Evolutionary conservation across 345 rosid genomes (phyloP).

Genomic region (Noccaea bulbosa): DNA sequence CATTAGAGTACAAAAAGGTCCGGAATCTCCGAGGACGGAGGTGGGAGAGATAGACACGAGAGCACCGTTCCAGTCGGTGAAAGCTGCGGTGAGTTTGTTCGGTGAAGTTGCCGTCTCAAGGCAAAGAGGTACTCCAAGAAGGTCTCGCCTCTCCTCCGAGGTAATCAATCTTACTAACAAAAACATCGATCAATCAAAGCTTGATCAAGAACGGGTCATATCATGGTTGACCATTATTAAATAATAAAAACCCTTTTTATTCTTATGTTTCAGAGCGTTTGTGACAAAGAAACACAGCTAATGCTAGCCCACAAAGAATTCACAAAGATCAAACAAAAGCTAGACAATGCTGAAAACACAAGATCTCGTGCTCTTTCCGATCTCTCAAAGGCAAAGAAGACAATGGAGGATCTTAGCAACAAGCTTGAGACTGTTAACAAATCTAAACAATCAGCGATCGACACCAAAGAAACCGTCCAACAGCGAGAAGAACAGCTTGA

Average conservation of each 20-base stretch:
- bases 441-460: slow-evolving; percentile 52
- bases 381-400: slow-evolving; percentile 56
- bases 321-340: slow-evolving; percentile 48
- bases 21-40: slow-evolving; percentile 67
- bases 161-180: slow-evolving; percentile 32
- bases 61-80: slow-evolving; percentile 92
- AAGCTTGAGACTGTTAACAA: slow-evolving; percentile 48
- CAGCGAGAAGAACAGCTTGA: slow-evolving; percentile 63
- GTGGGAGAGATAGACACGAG: slow-evolving; percentile 95
- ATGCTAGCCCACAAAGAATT: slow-evolving; percentile 54
- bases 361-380: slow-evolving; percentile 55
- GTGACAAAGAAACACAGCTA: slow-evolving; percentile 69
- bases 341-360: slow-evolving; percentile 51
- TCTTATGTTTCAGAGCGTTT: slow-evolving; percentile 46
- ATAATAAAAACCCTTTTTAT: not conserved
- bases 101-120: slow-evolving; percentile 67
- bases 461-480: slow-evolving; percentile 56
- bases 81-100: slow-evolving; percentile 87
- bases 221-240: not conserved
- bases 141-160: slow-evolving; percentile 54
- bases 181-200: not conserved
- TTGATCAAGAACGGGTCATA: not conserved
- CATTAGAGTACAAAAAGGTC: slow-evolving; percentile 44
- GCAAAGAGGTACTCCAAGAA: slow-evolving; percentile 47
- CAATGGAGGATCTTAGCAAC: slow-evolving; percentile 49